phyloP scores from a whole-genome alignment of 345 rosid genomes.

The Aegle marmelos region DNA sequence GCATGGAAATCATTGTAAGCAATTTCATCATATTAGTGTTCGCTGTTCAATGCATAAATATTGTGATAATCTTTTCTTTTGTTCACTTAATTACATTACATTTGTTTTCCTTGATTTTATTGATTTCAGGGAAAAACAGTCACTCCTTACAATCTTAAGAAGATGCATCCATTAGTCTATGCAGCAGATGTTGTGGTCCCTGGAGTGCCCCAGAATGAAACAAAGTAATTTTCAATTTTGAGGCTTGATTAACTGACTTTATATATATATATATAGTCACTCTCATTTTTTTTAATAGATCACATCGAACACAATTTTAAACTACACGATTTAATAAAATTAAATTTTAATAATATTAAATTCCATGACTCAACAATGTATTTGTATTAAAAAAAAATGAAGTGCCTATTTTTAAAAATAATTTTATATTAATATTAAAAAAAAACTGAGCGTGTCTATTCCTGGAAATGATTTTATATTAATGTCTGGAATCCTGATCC shows the following conservation, averaged over 20 bases:
- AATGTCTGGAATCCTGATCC: background rate
- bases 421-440: too few species aligned
- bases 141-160: constrained; percentile 41
- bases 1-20: constrained; percentile 47
- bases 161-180: constrained; percentile 52
- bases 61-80: background rate
- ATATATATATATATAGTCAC: too few species aligned
- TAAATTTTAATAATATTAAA: too few species aligned
- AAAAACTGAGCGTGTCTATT: too few species aligned
- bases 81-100: background rate
- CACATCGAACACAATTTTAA: too few species aligned
- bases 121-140: constrained; percentile 55
- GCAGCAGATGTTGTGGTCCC: constrained; percentile 57
- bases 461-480: too few species aligned
- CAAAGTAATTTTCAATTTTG: constrained; percentile 35
- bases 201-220: constrained; percentile 30
- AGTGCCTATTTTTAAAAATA: too few species aligned
- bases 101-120: background rate
- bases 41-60: background rate
- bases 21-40: background rate
- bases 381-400: too few species aligned
- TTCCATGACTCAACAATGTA: rapidly evolving
- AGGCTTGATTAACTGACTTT: too few species aligned
- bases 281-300: too few species aligned
- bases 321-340: too few species aligned